These are phyloP conservation scores for Erythrophleum ivorense DNA, from an alignment of 331 rosid genomes.

Conservation along the genomic window DNA sequence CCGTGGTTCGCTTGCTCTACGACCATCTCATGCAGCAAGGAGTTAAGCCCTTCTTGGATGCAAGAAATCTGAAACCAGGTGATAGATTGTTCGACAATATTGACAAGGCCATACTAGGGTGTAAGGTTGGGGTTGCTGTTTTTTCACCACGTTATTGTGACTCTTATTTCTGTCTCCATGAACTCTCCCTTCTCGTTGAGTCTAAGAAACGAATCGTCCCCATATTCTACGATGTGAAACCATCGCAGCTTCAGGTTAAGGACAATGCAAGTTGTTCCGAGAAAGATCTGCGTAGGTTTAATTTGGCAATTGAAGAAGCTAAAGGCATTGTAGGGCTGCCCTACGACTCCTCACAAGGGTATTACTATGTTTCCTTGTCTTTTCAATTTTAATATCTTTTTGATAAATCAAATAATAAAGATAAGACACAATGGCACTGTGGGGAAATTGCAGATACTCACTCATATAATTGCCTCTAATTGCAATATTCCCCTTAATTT, in stretches of 20 bases:
- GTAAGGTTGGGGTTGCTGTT: constrained; percentile 60
- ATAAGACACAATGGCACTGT: no score
- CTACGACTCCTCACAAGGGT: constrained; percentile 45
- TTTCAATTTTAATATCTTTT: background rate
- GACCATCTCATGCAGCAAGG: constrained; percentile 46
- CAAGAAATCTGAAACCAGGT: constrained; percentile 64
- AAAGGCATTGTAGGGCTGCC: constrained; percentile 27
- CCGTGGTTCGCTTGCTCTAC: constrained; percentile 56
- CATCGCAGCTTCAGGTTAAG: background rate
- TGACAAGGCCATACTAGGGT: constrained; percentile 44
- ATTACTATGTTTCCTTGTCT: background rate
- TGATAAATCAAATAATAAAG: no score
- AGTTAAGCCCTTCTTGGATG: constrained; percentile 52
- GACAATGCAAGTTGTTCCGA: background rate
- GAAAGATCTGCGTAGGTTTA: constrained; percentile 46
- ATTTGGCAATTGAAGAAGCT: constrained; percentile 60
- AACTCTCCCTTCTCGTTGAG: constrained; percentile 61
- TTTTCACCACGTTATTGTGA: constrained; percentile 67
- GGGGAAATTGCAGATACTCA: no score
- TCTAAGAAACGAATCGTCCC: constrained; percentile 59
- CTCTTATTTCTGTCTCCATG: constrained; percentile 65
- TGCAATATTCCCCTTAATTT: no score
- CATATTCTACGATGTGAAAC: constrained; percentile 46
- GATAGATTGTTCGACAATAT: constrained; percentile 58
- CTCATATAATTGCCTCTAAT: no score